Conservation (phyloP, 2,329 filamentous ascomycete genomes). For the Hymenoscyphus albidus region DNA sequence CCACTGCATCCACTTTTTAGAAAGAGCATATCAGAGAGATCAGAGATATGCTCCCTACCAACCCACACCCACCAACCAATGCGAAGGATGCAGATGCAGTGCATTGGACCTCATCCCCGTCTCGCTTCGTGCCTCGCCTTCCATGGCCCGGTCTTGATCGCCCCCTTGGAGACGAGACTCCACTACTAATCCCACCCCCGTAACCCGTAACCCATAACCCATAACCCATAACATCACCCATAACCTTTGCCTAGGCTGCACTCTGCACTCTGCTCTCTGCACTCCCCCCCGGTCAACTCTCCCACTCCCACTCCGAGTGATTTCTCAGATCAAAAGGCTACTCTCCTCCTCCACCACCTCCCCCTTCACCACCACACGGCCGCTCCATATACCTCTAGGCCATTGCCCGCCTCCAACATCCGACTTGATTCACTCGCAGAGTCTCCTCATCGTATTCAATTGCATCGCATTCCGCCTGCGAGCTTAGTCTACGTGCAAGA, state of each 20-base stretch:
- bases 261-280: no score
- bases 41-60: neutral
- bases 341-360: conserved; percentile 13
- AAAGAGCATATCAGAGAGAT: no score
- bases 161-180: neutral
- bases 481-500: neutral
- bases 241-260: neutral
- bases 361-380: conserved; percentile 15
- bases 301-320: neutral
- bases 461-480: neutral
- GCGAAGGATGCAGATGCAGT: no score
- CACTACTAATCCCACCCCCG: neutral
- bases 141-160: neutral
- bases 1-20: neutral
- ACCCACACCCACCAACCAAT: neutral
- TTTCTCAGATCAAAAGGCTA: neutral
- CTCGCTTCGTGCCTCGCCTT: neutral
- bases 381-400: conserved; percentile 28
- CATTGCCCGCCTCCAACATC: conserved; percentile 29
- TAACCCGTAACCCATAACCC: neutral
- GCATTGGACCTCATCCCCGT: neutral
- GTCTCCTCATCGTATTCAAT: neutral
- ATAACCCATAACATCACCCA: no score
- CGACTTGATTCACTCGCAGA: neutral
- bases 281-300: no score